phyloP scores from a whole-genome alignment of 495 filamentous ascomycete species.

The Aspergillus bridgeri region DNA sequence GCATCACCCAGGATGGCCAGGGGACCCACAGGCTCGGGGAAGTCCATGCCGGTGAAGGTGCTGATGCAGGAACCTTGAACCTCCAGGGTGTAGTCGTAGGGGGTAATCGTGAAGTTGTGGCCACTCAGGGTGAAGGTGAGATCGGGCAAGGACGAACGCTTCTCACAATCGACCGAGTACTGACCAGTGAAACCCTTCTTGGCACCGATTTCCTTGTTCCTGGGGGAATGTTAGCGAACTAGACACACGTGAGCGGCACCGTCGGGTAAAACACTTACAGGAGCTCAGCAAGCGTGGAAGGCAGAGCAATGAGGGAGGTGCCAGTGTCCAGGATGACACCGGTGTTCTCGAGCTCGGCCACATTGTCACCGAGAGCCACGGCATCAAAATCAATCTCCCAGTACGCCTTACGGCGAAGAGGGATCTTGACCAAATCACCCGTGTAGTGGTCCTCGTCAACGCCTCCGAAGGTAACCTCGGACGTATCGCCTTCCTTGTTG shows the following conservation, averaged over 20 bases:
- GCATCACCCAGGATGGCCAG: constrained; percentile 95
- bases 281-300: constrained; percentile 88
- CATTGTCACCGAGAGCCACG: constrained; percentile 79
- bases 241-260: neutral
- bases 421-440: constrained; percentile 88
- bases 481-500: constrained; percentile 69
- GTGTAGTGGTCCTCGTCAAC: constrained; percentile 81
- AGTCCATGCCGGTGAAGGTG: constrained; percentile 97
- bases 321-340: constrained; percentile 98
- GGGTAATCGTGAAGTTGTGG: constrained; percentile 82
- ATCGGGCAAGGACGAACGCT: constrained; percentile 78
- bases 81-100: constrained; percentile 95
- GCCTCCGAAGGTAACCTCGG: constrained; percentile 90
- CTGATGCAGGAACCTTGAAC: constrained; percentile 94
- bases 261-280: constrained; percentile 56
- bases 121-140: constrained; percentile 84
- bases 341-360: constrained; percentile 85
- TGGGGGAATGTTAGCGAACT: constrained; percentile 29
- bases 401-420: constrained; percentile 96
- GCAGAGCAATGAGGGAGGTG: constrained; percentile 95
- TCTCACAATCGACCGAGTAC: constrained; percentile 86
- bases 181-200: constrained; percentile 96
- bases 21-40: constrained; percentile 86
- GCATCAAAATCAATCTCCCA: constrained; percentile 98
- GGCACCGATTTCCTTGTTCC: constrained; percentile 94